Evolutionary conservation across 805 yeast genomes (phyloP).

Genomic region (Kluyveromyces nonfermentans): DNA sequence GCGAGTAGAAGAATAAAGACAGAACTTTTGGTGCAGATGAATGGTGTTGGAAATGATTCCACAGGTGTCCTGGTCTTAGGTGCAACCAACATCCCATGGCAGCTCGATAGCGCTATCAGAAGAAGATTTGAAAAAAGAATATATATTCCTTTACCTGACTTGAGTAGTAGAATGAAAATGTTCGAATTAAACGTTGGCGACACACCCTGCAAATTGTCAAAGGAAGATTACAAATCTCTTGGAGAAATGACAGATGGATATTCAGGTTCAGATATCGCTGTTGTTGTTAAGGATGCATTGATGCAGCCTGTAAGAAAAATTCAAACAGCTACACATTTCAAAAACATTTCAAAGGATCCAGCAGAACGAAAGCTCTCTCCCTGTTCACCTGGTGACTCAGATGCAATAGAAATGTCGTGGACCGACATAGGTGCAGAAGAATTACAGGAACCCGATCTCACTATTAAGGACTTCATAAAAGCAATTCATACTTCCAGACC

Average conservation of each 20-base stretch:
- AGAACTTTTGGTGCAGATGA: constrained; percentile 94
- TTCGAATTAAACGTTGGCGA: constrained; percentile 87
- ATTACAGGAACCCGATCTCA: constrained; percentile 79
- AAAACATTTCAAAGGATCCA: constrained; percentile 38
- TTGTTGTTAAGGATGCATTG: constrained; percentile 91
- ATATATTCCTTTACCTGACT: constrained; percentile 89
- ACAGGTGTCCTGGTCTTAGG: constrained; percentile 90
- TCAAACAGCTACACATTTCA: constrained; percentile 93
- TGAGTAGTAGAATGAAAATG: constrained; percentile 87
- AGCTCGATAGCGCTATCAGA: constrained; percentile 92
- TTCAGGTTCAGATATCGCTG: constrained; percentile 95
- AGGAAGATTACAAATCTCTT: constrained; percentile 64
- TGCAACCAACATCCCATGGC: constrained; percentile 99
- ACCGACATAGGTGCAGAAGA: constrained; percentile 84
- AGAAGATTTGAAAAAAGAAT: constrained; percentile 94
- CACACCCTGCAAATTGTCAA: constrained; percentile 71
- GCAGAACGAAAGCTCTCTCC: constrained; percentile 55
- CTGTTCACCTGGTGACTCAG: constrained; percentile 93
- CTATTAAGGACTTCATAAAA: constrained; percentile 85
- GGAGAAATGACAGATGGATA: constrained; percentile 96
- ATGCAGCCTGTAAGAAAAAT: constrained; percentile 97
- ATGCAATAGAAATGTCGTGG: constrained; percentile 88
- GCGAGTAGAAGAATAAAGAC: constrained; percentile 95
- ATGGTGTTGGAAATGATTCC: constrained; percentile 95
- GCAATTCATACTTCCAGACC: constrained; percentile 90